Percentiles rank a stretch among this genome's conserved stretches.
Conservation (phyloP, 441 rosid species). For the Hura crepitans region DNA sequence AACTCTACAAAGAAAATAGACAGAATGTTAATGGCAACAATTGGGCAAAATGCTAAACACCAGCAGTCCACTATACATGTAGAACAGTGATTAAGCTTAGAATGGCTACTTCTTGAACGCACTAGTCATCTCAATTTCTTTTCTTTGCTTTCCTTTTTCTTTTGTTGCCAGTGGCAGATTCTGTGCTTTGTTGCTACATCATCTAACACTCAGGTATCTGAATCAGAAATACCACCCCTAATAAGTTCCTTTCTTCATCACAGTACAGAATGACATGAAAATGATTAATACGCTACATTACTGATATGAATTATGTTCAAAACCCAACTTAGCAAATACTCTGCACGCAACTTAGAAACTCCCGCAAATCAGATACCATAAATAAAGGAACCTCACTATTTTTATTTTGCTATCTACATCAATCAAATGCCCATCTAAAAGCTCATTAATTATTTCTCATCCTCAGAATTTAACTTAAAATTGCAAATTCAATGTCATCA, state of each 20-base stretch:
- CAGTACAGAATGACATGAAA: background rate
- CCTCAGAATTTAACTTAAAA: background rate
- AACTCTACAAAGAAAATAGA: background rate
- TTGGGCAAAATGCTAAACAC: background rate
- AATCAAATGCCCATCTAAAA: background rate
- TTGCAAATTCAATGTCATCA: background rate
- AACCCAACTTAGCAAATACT: background rate
- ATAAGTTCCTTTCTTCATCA: background rate
- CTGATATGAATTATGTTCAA: background rate
- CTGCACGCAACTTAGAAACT: background rate
- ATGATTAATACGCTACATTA: background rate
- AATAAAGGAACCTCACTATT: background rate
- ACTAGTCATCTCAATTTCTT: background rate
- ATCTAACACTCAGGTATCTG: background rate
- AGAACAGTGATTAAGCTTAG: background rate
- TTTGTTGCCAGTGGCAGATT: background rate
- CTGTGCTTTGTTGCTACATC: too few species aligned
- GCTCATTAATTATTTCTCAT: background rate
- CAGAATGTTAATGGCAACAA: background rate
- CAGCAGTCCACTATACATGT: background rate
- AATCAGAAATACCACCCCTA: background rate
- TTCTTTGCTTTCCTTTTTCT: too few species aligned
- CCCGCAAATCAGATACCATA: background rate
- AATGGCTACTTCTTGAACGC: too few species aligned
- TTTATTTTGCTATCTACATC: background rate